Evolutionary conservation across 345 rosid species (phyloP), one percentile per base, ranked within the genome.

Genomic region (Capsella bursapastoris): DNA sequence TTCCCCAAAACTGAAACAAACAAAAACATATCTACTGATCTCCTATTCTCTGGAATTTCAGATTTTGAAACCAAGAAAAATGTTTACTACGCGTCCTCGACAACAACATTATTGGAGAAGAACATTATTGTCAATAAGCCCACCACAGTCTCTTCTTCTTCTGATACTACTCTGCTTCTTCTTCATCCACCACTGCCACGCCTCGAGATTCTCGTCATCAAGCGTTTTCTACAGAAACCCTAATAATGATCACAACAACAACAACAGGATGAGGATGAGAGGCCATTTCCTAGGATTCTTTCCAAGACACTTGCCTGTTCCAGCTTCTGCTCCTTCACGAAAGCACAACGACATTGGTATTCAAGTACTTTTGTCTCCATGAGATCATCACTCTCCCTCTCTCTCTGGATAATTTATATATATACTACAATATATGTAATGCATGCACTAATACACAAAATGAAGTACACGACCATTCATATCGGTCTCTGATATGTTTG

Each of bases 281-380:
- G 80, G 71, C 86, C 94, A 91, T 70, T 89, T 89, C 87, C 61
- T 82, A 58, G 90, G 89, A 55, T 88, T 80, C 84, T 81, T 93
- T 74, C 98, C 97, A 14, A 89, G 85, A 71, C 90, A 85, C 74
- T 81, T 91, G 1, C 98, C 97, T 0, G 80, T 93, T 53, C 98
- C 98, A 45, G 79, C 86, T 66, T 93, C 98, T 43, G 98, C 88
- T 65, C 98, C 98, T 66, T 93, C 98, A 61, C 81, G 96, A 80
- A 89, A 88, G 74, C 97, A 91, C 83, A 93, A 93, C 67, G 92
- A 76, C 67, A 84, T 93, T 82, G 98, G 97, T 57, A 40, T 64
- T 48, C 76, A 77, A 64, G 62, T 71, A 71, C 80, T 85, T 53
- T 81, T 89, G 66, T 82, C 75, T 70, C 86, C 89, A 83, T 83